A percentile compares a stretch with the other conserved stretches of the same genome.
Evolutionary conservation across 1,139 yeast species (phyloP).

Genomic region (Zygoascus sp.): DNA sequence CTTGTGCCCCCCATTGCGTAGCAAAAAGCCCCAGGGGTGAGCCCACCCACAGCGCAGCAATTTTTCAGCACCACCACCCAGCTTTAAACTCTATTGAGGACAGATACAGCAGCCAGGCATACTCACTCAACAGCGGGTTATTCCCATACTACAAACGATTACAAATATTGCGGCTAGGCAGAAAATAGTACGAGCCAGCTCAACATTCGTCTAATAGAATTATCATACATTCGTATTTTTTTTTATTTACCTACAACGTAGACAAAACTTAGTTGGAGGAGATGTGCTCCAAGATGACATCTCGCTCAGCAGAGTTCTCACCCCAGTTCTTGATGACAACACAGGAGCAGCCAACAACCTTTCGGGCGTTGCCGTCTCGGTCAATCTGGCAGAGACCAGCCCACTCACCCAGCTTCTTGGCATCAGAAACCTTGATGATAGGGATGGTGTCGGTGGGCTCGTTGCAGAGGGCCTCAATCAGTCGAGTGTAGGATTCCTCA

Average conservation of each 20-base stretch:
- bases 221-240: neutral
- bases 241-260: neutral
- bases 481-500: constrained; percentile 94
- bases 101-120: too few species aligned
- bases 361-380: constrained; percentile 99
- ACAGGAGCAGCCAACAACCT: constrained; percentile 99
- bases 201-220: too few species aligned
- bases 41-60: too few species aligned
- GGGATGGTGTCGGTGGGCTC: constrained; percentile 97
- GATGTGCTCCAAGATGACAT: constrained; percentile 94
- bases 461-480: constrained; percentile 98
- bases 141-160: too few species aligned
- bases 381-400: constrained; percentile 99
- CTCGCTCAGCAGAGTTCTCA: constrained; percentile 98
- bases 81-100: too few species aligned
- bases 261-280: constrained; percentile 61
- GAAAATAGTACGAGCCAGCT: neutral
- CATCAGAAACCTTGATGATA: constrained; percentile 98
- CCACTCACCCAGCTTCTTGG: constrained; percentile 99
- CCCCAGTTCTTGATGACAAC: constrained; percentile 99
- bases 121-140: too few species aligned
- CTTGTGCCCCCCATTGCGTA: too few species aligned
- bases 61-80: too few species aligned
- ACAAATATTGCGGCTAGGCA: too few species aligned
- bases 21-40: too few species aligned